Conservation (phyloP, 2,329 filamentous ascomycete species). For the Colletotrichum filicis region DNA sequence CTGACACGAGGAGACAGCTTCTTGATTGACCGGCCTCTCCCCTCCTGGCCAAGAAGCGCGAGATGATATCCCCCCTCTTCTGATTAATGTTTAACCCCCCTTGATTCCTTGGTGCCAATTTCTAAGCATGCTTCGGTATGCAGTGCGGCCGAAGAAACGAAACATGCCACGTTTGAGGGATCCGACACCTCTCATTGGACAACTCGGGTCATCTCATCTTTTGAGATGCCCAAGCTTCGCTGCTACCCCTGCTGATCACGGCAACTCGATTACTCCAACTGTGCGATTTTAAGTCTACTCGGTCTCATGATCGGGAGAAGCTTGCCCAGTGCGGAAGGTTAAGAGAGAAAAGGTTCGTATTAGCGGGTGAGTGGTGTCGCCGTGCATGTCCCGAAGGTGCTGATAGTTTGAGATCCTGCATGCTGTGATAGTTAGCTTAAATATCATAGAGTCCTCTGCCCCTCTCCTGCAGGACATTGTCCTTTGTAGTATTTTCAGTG, state of each 20-base stretch:
- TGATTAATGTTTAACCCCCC: background rate
- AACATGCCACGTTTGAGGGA: conserved; percentile 30
- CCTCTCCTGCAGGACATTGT: background rate
- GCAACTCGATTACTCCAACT: background rate
- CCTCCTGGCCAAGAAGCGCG: background rate
- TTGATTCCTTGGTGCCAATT: background rate
- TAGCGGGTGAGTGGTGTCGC: background rate
- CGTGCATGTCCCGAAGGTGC: background rate
- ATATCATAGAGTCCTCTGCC: conserved; percentile 21
- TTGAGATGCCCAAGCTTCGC: conserved; percentile 18
- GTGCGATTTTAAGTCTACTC: background rate
- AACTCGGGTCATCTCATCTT: conserved; percentile 21
- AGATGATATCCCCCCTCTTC: background rate
- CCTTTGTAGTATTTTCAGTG: background rate
- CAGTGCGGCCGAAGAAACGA: conserved; percentile 31
- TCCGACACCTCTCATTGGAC: conserved; percentile 5
- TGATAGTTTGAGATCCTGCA: background rate
- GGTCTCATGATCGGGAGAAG: conserved; percentile 26
- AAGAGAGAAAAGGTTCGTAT: conserved; percentile 18
- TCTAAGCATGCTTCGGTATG: conserved; percentile 28
- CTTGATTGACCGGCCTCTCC: background rate
- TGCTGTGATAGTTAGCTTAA: background rate
- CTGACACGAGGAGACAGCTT: background rate
- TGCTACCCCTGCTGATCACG: conserved; percentile 6
- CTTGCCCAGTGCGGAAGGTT: conserved; percentile 21